Evolutionary conservation across 805 yeast genomes (phyloP).

Genomic region (Cyberlindnera mrakii): DNA sequence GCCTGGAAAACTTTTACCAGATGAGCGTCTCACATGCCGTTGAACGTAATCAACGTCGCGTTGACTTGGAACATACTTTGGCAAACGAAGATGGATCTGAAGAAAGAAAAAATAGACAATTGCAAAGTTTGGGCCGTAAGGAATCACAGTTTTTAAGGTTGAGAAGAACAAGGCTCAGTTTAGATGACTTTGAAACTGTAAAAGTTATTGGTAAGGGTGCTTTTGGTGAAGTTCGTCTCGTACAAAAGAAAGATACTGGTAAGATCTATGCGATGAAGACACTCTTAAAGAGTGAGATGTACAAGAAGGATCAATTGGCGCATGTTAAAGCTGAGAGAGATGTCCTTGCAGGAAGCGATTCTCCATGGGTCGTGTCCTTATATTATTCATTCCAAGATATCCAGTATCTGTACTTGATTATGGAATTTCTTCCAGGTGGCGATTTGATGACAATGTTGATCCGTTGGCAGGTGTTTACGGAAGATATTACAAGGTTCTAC

Average conservation of each 20-base stretch:
- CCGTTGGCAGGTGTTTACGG: slow-evolving; percentile 88
- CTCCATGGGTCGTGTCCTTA: slow-evolving; percentile 93
- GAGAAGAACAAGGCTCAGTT: slow-evolving; percentile 83
- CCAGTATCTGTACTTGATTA: slow-evolving; percentile 85
- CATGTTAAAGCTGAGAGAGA: slow-evolving; percentile 97
- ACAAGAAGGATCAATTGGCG: slow-evolving; percentile 88
- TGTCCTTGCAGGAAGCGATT: slow-evolving; percentile 87
- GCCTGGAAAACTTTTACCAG: slow-evolving; percentile 88
- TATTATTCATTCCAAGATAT: slow-evolving; percentile 93
- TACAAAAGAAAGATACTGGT: slow-evolving; percentile 87
- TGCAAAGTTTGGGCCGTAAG: slow-evolving; percentile 73
- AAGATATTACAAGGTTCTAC: slow-evolving; percentile 94
- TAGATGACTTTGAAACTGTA: slow-evolving; percentile 91
- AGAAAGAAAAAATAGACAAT: slow-evolving; percentile 68
- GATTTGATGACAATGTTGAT: slow-evolving; percentile 91
- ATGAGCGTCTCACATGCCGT: slow-evolving; percentile 89
- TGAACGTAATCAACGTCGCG: slow-evolving; percentile 89
- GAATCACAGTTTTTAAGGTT: slow-evolving; percentile 86
- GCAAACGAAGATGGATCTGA: slow-evolving; percentile 59
- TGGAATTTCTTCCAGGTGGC: slow-evolving; percentile 99
- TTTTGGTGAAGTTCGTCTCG: slow-evolving; percentile 94
- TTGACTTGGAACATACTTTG: slow-evolving; percentile 79
- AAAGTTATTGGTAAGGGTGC: slow-evolving; percentile 99
- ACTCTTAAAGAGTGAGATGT: slow-evolving; percentile 74
- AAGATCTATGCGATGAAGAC: slow-evolving; percentile 95